A percentile compares a stretch with the other conserved stretches of the same genome.
These are phyloP conservation scores for Ophiostoma perfectum DNA, from an alignment of 2,329 filamentous ascomycete genomes.

Conservation along the genomic window DNA sequence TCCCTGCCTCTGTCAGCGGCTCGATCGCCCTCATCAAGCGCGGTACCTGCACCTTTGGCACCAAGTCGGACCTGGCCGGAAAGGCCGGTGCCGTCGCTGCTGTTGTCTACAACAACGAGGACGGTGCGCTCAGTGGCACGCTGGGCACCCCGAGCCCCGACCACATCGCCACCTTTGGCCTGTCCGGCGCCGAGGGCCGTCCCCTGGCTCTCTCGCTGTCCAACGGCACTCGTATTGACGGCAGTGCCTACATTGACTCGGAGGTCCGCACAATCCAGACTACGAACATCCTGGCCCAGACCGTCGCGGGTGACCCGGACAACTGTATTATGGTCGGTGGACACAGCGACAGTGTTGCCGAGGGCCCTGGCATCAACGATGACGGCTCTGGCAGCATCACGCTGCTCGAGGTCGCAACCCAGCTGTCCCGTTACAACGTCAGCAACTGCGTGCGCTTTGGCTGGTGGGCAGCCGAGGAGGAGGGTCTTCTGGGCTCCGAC, in stretches of 20 bases:
- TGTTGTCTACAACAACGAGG: conserved; percentile 68
- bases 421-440: conserved; percentile 52
- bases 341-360: conserved; percentile 58
- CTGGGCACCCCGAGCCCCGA: conserved; percentile 55
- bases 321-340: conserved; percentile 63
- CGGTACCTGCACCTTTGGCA: conserved; percentile 65
- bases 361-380: conserved; percentile 70
- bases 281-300: conserved; percentile 60
- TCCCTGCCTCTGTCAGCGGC: conserved; percentile 51
- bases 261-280: conserved; percentile 50
- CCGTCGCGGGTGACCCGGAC: conserved; percentile 51
- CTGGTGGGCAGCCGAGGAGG: conserved; percentile 65
- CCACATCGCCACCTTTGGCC: conserved; percentile 63
- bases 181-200: conserved; percentile 55
- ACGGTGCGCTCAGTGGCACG: conserved; percentile 60
- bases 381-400: conserved; percentile 64
- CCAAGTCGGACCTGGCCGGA: conserved; percentile 64
- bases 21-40: conserved; percentile 67
- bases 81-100: conserved; percentile 64
- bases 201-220: conserved; percentile 51
- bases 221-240: conserved; percentile 45
- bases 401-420: conserved; percentile 57
- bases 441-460: conserved; percentile 63
- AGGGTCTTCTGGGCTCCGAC: conserved; percentile 58
- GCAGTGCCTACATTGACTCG: conserved; percentile 56